Evolutionary conservation across 345 rosid genomes (phyloP).

Genomic region (Eucalyptus cladocalyx): DNA sequence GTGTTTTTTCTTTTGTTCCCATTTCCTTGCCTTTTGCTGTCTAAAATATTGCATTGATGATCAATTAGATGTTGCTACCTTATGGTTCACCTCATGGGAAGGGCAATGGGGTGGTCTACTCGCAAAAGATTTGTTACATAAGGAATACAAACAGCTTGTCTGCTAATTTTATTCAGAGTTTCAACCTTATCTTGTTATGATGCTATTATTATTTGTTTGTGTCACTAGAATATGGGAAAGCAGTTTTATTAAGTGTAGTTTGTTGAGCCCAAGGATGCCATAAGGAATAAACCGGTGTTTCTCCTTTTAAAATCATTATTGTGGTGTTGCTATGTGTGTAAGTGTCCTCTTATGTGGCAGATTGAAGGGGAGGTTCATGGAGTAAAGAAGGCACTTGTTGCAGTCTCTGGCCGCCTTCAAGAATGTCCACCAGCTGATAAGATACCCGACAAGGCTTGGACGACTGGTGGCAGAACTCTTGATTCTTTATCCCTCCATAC

Average conservation of each 20-base stretch:
- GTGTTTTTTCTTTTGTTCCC: background rate
- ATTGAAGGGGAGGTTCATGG: slow-evolving; percentile 65
- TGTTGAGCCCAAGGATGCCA: background rate
- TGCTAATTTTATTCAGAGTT: background rate
- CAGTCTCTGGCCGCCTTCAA: slow-evolving; percentile 71
- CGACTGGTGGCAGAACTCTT: slow-evolving; percentile 21
- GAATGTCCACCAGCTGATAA: slow-evolving; percentile 37
- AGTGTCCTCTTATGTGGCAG: slow-evolving; percentile 23
- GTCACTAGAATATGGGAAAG: background rate
- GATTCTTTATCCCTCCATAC: slow-evolving; percentile 20
- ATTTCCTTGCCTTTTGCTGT: background rate
- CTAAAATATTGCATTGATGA: background rate
- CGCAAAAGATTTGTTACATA: background rate
- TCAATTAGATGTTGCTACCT: background rate
- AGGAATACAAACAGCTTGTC: background rate
- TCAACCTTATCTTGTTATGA: background rate
- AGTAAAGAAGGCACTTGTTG: slow-evolving; percentile 65
- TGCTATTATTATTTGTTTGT: background rate
- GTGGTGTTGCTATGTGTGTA: background rate
- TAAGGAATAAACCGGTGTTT: background rate
- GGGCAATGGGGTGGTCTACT: background rate
- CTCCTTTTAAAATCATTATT: background rate
- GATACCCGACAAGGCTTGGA: slow-evolving; percentile 18
- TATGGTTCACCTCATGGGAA: background rate
- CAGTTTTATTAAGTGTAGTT: background rate